These are phyloP conservation scores for Phytomonas sp. DNA, from an alignment of 208 protist genomes.

Conservation along the genomic window DNA sequence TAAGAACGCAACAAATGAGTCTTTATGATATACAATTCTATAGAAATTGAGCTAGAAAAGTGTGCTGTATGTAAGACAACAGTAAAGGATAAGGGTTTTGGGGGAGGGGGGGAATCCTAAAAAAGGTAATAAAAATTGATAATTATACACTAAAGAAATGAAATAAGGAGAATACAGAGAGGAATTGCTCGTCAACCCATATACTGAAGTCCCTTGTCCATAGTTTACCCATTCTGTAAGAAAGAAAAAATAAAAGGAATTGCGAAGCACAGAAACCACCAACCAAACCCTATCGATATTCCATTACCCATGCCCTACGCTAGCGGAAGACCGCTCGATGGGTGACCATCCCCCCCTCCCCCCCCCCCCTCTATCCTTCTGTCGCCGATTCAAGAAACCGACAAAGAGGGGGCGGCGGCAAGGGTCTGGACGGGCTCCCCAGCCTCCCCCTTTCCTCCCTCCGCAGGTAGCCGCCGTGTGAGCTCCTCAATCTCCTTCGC, in stretches of 20 bases:
- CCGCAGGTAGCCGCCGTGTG: constrained; percentile 10
- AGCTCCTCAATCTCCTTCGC: constrained; percentile 18
- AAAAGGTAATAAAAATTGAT: background rate
- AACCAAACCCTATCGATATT: too few relatives aligned
- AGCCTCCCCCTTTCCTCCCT: background rate
- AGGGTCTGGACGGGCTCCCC: background rate
- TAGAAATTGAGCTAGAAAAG: background rate
- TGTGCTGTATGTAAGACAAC: background rate
- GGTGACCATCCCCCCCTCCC: background rate
- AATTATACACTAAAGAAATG: background rate
- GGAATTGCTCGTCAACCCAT: too few relatives aligned
- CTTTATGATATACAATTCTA: background rate
- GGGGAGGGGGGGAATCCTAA: too few relatives aligned
- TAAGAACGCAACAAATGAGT: background rate
- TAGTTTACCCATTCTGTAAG: background rate
- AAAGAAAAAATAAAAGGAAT: background rate
- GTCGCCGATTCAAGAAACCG: background rate
- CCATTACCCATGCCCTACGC: background rate
- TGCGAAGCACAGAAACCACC: too few relatives aligned
- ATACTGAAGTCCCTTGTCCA: too few relatives aligned
- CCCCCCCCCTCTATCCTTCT: background rate
- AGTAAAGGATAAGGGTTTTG: background rate
- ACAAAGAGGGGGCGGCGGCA: background rate
- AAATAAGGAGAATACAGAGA: background rate
- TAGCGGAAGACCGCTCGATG: background rate